Base-by-base conservation (phyloP, 2,329 filamentous ascomycete genomes). In the Domatiomyces globalis region DNA sequence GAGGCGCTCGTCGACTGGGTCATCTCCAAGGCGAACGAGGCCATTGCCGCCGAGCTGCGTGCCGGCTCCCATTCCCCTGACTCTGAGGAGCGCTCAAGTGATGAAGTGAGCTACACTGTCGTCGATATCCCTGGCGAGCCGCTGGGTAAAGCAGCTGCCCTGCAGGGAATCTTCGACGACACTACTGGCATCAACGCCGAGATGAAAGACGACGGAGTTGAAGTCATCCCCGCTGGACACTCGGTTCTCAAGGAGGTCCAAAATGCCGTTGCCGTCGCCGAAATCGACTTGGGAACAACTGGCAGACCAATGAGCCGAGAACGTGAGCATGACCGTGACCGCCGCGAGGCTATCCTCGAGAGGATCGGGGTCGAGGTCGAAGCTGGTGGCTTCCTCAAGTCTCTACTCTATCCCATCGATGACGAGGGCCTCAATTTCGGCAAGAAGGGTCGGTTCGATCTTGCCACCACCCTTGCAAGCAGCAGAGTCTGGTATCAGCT, bases 401-500 rank as follows among this genome's bases (percentile, higher is more conserved):
- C 83, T 59, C 69, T 96, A 4, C 72, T 98, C 0, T 88, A 94
- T 67, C 88, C 92, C 0, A 69, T 85, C 2, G 74, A 80, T 20
- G 83, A 81, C 1, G 75, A 89, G 64, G 88, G 87, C n/a, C 83
- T 95, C 58, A 80, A 80, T 46, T 74, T 94, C 3, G 89, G 89
- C 45, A 83, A 81, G 55, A 74, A 78, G 54, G 87, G 84, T 46
- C 84, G 90, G 3, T 78, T 95, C 57, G 87, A 94, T 63, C 76
- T 96, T 1, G 71, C 83, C 6, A 74, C 78, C 42, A 74, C 87
- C 1, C 74, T 96, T 9, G 81, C 79, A 56, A 88, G 87, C 63
- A 95, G 87, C 69, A 81, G 92, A 62, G 83, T 89, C 1, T 98
- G 92, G 92, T 95, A 94, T 67, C 92, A 98, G 61, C 77, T 98